phyloP scores from a whole-genome alignment of 2,329 filamentous ascomycete genomes.

The Polychaeton citri region DNA sequence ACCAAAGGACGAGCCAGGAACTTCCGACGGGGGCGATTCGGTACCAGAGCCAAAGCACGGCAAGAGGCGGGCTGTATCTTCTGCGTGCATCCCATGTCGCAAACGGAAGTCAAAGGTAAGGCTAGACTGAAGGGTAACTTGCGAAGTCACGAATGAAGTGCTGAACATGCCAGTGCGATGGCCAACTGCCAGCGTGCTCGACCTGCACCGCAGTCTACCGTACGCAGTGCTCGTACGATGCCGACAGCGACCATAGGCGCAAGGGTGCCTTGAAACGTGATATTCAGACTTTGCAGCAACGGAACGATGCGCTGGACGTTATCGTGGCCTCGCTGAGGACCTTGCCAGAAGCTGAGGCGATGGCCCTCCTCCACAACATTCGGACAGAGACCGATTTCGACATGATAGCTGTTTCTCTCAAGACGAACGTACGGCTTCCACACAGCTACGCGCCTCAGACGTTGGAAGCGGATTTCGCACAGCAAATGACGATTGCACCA shows the following conservation, averaged over 20 bases:
- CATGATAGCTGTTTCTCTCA: slow-evolving; percentile 26
- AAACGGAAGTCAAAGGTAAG: slow-evolving; percentile 38
- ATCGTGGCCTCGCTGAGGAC: slow-evolving; percentile 31
- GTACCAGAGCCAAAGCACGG: slow-evolving; percentile 16
- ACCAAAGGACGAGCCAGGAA: slow-evolving; percentile 17
- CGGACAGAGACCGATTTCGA: slow-evolving; percentile 28
- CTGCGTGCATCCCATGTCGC: slow-evolving; percentile 36
- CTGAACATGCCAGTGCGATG: slow-evolving; percentile 34
- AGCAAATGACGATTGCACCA: slow-evolving; percentile 11
- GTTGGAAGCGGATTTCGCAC: slow-evolving; percentile 19
- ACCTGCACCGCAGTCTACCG: slow-evolving; percentile 39
- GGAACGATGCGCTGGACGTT: slow-evolving; percentile 24
- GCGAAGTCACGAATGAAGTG: too few relatives aligned
- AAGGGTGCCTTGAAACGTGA: slow-evolving; percentile 29
- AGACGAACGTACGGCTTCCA: slow-evolving; percentile 25
- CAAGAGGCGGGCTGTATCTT: slow-evolving; percentile 25
- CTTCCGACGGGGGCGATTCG: slow-evolving; percentile 9
- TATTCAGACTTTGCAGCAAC: slow-evolving; percentile 24
- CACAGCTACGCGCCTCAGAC: slow-evolving; percentile 18
- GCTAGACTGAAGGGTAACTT: too few relatives aligned
- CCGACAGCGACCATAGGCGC: slow-evolving; percentile 34
- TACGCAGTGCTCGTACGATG: slow-evolving; percentile 37
- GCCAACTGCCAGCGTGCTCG: slow-evolving; percentile 33
- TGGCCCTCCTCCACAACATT: slow-evolving; percentile 29
- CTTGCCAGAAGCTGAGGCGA: slow-evolving; percentile 32